Conservation (phyloP, 352 stramenopile genomes). For the Aphanomyces invadans region DNA sequence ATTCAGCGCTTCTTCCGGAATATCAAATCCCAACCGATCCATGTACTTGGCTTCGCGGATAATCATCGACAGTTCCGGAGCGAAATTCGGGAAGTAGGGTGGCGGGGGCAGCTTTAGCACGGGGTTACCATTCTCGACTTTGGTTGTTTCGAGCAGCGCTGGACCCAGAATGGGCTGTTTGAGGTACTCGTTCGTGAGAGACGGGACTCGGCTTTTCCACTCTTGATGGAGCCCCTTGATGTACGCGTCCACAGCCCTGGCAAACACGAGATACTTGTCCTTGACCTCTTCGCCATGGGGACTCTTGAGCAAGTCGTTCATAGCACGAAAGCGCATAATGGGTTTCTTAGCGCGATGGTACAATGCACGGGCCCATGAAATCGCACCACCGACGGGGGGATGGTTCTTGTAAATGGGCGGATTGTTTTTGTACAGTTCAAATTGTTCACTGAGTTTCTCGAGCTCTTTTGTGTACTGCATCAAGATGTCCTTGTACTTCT, state of each 20-base stretch:
- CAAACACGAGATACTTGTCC: slow-evolving; percentile 91
- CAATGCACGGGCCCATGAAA: slow-evolving; percentile 71
- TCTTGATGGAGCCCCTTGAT: slow-evolving; percentile 89
- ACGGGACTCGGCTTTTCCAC: slow-evolving; percentile 84
- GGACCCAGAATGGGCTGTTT: slow-evolving; percentile 90
- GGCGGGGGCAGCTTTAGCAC: slow-evolving; percentile 80
- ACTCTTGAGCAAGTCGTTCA: slow-evolving; percentile 89
- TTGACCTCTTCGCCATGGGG: slow-evolving; percentile 90
- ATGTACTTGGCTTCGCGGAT: slow-evolving; percentile 95
- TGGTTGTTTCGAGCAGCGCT: slow-evolving; percentile 63
- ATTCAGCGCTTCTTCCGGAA: slow-evolving; percentile 91
- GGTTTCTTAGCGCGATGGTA: slow-evolving; percentile 92
- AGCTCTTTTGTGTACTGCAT: slow-evolving; percentile 95
- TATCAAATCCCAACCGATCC: slow-evolving; percentile 92
- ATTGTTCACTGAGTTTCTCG: slow-evolving; percentile 85
- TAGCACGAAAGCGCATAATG: slow-evolving; percentile 90
- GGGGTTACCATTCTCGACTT: slow-evolving; percentile 65
- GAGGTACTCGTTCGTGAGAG: slow-evolving; percentile 88
- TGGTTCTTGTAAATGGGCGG: slow-evolving; percentile 92
- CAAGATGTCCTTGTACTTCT: slow-evolving; percentile 95
- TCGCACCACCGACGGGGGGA: slow-evolving; percentile 79
- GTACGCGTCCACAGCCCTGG: slow-evolving; percentile 87
- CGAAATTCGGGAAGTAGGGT: slow-evolving; percentile 93
- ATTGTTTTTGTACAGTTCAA: slow-evolving; percentile 68
- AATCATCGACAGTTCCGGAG: slow-evolving; percentile 87